Evolutionary conservation across 768 basidiomycete species (phyloP).

Genomic region (Boletus vermiculosoides): DNA sequence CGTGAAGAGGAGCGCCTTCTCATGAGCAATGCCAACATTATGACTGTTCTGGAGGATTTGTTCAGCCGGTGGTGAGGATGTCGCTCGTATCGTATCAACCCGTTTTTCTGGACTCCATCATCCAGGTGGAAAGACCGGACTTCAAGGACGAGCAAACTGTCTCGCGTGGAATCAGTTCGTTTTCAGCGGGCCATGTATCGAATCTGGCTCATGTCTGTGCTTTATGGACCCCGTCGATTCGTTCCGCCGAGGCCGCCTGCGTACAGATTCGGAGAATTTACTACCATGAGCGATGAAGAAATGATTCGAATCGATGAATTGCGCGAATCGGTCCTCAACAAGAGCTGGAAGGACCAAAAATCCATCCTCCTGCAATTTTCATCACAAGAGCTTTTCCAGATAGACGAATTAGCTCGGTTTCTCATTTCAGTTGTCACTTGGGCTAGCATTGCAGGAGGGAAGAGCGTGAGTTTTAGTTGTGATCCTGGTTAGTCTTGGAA

Average conservation of each 20-base stretch:
- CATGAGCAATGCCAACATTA: constrained; percentile 20
- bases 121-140: constrained; percentile 4
- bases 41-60: constrained; percentile 33
- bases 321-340: no score
- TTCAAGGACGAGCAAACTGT: constrained; percentile 28
- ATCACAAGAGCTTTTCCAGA: no score
- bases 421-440: no score
- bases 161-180: constrained; percentile 30
- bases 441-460: no score
- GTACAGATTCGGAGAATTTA: no score
- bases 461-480: no score
- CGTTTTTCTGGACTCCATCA: not conserved
- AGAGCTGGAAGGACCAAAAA: no score
- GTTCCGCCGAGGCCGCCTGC: no score
- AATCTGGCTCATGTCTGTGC: constrained; percentile 22
- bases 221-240: constrained; percentile 8
- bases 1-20: constrained; percentile 26
- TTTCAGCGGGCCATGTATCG: constrained; percentile 32
- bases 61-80: constrained; percentile 36
- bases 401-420: no score
- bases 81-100: not conserved
- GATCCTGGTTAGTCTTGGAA: not conserved
- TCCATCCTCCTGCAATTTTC: no score
- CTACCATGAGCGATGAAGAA: no score
- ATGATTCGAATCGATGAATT: no score